Conservation (phyloP, 352 stramenopile species). For the Blastocystis sp. region DNA sequence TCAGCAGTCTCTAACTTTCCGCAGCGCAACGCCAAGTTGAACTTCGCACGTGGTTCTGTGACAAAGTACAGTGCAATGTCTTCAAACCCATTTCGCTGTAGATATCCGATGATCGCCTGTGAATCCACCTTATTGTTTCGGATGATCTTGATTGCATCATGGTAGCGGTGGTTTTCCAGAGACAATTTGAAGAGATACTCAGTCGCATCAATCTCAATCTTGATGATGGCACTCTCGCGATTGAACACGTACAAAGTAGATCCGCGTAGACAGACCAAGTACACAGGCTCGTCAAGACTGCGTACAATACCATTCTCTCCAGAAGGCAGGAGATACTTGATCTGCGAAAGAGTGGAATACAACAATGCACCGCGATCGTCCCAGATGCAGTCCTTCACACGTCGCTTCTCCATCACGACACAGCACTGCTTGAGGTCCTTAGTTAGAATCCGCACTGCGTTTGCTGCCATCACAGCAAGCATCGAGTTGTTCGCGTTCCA, state of each 20-base stretch:
- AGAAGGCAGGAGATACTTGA: slow-evolving; percentile 80
- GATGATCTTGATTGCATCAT: slow-evolving; percentile 97
- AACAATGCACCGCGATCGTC: slow-evolving; percentile 89
- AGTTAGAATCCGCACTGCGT: slow-evolving; percentile 90
- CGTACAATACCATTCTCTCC: slow-evolving; percentile 93
- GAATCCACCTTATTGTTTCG: slow-evolving; percentile 88
- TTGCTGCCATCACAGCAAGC: slow-evolving; percentile 92
- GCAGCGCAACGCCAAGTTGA: slow-evolving; percentile 92
- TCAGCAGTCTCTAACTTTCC: slow-evolving; percentile 85
- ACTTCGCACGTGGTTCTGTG: slow-evolving; percentile 91
- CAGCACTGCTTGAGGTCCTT: slow-evolving; percentile 93
- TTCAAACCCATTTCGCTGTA: slow-evolving; percentile 97
- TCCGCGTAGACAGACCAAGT: slow-evolving; percentile 86
- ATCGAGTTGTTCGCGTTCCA: slow-evolving; percentile 92
- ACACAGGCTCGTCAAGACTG: slow-evolving; percentile 91
- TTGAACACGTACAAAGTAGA: slow-evolving; percentile 87
- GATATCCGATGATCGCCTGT: slow-evolving; percentile 94
- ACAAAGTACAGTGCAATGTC: slow-evolving; percentile 99
- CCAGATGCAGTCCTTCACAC: slow-evolving; percentile 86
- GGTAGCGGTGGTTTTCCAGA: slow-evolving; percentile 86
- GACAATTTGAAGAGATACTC: slow-evolving; percentile 95
- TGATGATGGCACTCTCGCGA: slow-evolving; percentile 88
- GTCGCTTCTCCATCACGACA: slow-evolving; percentile 90
- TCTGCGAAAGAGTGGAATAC: slow-evolving; percentile 92
- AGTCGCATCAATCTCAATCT: slow-evolving; percentile 91